Evolutionary conservation across 148 eudicot species (phyloP).

Genomic region (Amaranthus hypochondriacus): DNA sequence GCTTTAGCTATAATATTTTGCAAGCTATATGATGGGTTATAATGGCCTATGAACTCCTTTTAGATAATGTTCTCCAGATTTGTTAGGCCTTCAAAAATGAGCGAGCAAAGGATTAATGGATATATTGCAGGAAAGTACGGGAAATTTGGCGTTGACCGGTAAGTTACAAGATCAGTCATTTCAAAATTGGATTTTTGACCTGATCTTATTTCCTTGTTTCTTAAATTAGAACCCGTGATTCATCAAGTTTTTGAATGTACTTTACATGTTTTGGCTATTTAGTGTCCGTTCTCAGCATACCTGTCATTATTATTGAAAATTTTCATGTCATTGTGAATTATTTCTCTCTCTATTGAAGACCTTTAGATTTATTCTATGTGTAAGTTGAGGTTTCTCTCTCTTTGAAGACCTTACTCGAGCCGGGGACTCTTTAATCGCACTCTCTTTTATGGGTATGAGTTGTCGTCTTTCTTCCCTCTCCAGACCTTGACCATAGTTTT

Average conservation of each 20-base stretch:
- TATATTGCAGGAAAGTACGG: conserved; percentile 95
- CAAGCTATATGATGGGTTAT: conserved; percentile 4
- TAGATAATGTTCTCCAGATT: conserved; percentile 51
- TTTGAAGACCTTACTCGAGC: too few species aligned
- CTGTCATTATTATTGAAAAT: too few species aligned
- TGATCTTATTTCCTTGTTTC: not conserved
- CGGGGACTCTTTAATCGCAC: too few species aligned
- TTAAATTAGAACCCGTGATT: not conserved
- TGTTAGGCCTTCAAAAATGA: conserved; percentile 89
- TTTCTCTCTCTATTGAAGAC: too few species aligned
- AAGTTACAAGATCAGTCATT: conserved; percentile 7
- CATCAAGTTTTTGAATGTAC: not conserved
- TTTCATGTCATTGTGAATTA: not conserved
- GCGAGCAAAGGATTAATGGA: conserved; percentile 59
- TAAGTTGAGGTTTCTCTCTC: too few species aligned
- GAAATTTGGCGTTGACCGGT: conserved; percentile 82
- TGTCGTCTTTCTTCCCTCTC: too few species aligned
- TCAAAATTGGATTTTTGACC: not conserved
- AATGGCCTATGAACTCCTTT: conserved; percentile 13
- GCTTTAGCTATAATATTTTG: not conserved
- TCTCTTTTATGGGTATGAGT: too few species aligned
- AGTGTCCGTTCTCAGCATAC: not conserved
- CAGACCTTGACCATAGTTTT: too few species aligned
- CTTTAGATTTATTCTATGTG: too few species aligned
- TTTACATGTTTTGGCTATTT: not conserved